A percentile compares a stretch with the other conserved stretches of the same genome.
These are phyloP conservation scores for Arthrinium puccinioides DNA, from an alignment of 2,329 filamentous ascomycete genomes.

Conservation along the genomic window DNA sequence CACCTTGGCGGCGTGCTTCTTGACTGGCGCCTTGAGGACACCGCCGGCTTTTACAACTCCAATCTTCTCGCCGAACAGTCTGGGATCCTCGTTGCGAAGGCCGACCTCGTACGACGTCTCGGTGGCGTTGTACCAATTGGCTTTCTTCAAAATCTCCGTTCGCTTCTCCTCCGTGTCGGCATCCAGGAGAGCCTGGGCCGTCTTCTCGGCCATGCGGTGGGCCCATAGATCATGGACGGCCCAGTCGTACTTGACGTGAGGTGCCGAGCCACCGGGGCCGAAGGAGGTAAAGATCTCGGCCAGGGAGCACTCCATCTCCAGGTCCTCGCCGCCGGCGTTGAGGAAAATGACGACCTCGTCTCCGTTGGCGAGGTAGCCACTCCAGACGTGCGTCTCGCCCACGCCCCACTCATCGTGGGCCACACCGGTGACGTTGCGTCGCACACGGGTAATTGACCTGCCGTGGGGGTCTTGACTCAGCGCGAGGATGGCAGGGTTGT, in stretches of 20 bases:
- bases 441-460: slow-evolving; percentile 4
- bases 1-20: slow-evolving; percentile 11
- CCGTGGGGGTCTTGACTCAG: slow-evolving; percentile 6
- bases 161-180: slow-evolving; percentile 3
- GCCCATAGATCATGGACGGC: slow-evolving; percentile 15
- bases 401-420: slow-evolving; percentile 7
- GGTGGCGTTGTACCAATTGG: slow-evolving; percentile 13
- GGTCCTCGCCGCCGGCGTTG: slow-evolving; percentile 2
- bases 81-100: slow-evolving; percentile 10
- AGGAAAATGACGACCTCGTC: slow-evolving; percentile 5
- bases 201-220: slow-evolving; percentile 10
- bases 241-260: slow-evolving; percentile 11
- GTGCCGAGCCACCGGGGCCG: slow-evolving; percentile 13
- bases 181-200: slow-evolving; percentile 7
- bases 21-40: slow-evolving; percentile 6
- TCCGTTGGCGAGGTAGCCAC: slow-evolving; percentile 3
- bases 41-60: slow-evolving; percentile 10
- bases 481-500: slow-evolving; percentile 6
- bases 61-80: slow-evolving; percentile 13
- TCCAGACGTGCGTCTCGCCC: slow-evolving; percentile 11
- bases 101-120: slow-evolving; percentile 10
- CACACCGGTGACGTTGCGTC: slow-evolving; percentile 1
- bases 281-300: slow-evolving; percentile 14
- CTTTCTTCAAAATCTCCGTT: slow-evolving; percentile 5
- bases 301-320: slow-evolving; percentile 4